Evolutionary conservation across 2,329 filamentous ascomycete species (phyloP).

Genomic region (Hypomyces perniciosus): DNA sequence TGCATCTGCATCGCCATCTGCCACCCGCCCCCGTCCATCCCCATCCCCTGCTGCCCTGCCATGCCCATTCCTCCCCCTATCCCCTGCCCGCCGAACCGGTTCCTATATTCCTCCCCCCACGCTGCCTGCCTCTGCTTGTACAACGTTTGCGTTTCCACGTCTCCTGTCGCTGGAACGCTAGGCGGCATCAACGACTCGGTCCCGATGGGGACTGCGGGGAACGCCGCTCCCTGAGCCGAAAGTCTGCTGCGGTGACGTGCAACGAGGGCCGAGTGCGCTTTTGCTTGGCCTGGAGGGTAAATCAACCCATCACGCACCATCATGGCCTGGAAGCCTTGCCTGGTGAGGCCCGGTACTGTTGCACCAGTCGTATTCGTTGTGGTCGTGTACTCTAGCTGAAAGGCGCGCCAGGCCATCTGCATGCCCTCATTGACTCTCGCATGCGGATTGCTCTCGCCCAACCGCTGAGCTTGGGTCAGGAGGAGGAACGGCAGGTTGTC

Average conservation of each 20-base stretch:
- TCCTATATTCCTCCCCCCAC: background rate
- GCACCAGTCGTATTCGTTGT: background rate
- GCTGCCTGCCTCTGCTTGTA: background rate
- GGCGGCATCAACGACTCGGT: background rate
- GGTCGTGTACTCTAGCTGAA: background rate
- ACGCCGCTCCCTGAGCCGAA: background rate
- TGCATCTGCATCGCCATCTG: background rate
- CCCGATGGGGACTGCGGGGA: background rate
- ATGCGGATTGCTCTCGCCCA: background rate
- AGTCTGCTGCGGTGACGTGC: background rate
- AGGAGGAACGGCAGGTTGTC: background rate
- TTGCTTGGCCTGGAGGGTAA: background rate
- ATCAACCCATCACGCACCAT: background rate
- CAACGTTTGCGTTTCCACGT: background rate
- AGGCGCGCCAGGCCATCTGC: background rate
- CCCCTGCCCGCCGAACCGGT: background rate
- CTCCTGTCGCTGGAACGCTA: background rate
- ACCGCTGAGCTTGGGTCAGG: background rate
- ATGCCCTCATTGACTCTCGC: background rate
- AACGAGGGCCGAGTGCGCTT: background rate
- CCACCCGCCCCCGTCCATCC: background rate
- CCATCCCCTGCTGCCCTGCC: too few species aligned
- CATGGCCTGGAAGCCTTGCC: background rate
- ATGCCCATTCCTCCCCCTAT: background rate
- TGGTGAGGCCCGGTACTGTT: background rate